These are phyloP conservation scores for Penicillium griseofulvum DNA, from an alignment of 2,329 filamentous ascomycete species.

Conservation along the genomic window DNA sequence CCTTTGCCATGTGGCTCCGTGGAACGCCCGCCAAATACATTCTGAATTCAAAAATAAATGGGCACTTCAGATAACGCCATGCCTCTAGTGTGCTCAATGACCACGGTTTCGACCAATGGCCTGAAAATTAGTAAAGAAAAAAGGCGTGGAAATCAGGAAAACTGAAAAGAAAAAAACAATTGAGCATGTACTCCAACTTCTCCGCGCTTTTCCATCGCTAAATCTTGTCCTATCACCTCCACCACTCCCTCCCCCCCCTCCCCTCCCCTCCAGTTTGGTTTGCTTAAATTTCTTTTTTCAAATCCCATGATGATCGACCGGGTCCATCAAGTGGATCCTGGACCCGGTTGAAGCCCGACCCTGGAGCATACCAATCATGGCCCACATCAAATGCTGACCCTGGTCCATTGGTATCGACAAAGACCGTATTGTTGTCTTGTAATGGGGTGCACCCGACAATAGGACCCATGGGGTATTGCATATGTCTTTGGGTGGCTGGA, in stretches of 20 bases:
- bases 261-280: constrained; percentile 5
- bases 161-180: too few relatives aligned
- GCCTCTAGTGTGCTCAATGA: constrained; percentile 14
- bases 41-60: constrained; percentile 3
- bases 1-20: neutral
- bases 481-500: neutral
- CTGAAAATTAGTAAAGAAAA: neutral
- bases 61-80: constrained; percentile 6
- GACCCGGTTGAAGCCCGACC: constrained; percentile 16
- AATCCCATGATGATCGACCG: constrained; percentile 21
- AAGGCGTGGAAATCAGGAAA: neutral
- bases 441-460: constrained; percentile 31
- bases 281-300: neutral
- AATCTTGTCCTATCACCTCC: neutral
- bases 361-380: constrained; percentile 18
- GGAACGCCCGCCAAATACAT: constrained; percentile 1
- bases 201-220: neutral
- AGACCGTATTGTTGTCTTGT: constrained; percentile 25
- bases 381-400: constrained; percentile 17
- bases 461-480: constrained; percentile 17
- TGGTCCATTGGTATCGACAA: constrained; percentile 25
- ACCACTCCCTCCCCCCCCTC: too few relatives aligned
- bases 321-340: constrained; percentile 15
- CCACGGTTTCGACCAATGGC: neutral
- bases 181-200: constrained; percentile 4